Evolutionary conservation across 2,329 filamentous ascomycete genomes (phyloP).

Genomic region (Aspergillus sp.): DNA sequence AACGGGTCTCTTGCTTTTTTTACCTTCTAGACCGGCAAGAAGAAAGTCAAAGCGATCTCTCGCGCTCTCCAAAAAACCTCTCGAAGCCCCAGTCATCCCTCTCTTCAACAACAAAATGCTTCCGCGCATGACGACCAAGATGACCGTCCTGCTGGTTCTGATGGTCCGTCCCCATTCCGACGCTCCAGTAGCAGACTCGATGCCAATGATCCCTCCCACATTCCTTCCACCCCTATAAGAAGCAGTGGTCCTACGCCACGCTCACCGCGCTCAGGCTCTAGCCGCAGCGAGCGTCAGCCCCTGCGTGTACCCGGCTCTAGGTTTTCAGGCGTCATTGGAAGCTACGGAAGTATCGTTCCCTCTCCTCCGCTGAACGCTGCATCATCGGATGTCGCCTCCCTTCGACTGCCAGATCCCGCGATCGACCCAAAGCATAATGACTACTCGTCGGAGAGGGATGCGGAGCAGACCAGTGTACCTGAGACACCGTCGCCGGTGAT

Average conservation of each 20-base stretch:
- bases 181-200: slow-evolving; percentile 25
- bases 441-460: slow-evolving; percentile 18
- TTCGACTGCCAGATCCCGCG: slow-evolving; percentile 65
- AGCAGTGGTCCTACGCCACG: slow-evolving; percentile 28
- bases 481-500: slow-evolving; percentile 30
- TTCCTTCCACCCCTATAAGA: slow-evolving; percentile 17
- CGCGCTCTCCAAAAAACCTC: slow-evolving; percentile 67
- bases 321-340: slow-evolving; percentile 44
- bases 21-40: slow-evolving; percentile 69
- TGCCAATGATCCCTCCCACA: slow-evolving; percentile 16
- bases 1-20: slow-evolving; percentile 17
- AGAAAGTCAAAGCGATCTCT: slow-evolving; percentile 81
- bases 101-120: slow-evolving; percentile 31
- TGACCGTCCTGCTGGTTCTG: slow-evolving; percentile 14
- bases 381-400: slow-evolving; percentile 48
- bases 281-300: slow-evolving; percentile 41
- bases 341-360: slow-evolving; percentile 66
- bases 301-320: slow-evolving; percentile 37
- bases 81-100: slow-evolving; percentile 50
- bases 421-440: slow-evolving; percentile 47
- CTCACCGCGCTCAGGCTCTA: slow-evolving; percentile 33
- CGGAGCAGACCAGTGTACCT: slow-evolving; percentile 18
- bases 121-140: slow-evolving; percentile 18
- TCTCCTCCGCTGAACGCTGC: slow-evolving; percentile 48
- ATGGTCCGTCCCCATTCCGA: slow-evolving; percentile 21